Evolutionary conservation across 768 basidiomycete genomes (phyloP).

Genomic region (Ephemerocybe angulata): DNA sequence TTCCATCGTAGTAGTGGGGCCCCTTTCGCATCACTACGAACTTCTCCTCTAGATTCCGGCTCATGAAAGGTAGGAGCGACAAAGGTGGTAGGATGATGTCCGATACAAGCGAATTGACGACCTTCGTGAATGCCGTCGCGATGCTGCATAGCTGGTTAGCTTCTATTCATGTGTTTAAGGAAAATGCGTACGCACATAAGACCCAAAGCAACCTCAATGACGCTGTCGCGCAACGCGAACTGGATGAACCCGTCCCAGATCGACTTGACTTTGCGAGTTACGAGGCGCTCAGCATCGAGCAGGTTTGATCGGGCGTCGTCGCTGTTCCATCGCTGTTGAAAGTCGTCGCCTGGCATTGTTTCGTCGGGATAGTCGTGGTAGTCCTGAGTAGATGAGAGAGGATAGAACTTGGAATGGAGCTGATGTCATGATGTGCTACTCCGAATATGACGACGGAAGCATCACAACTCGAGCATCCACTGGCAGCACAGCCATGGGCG

Average conservation of each 20-base stretch:
- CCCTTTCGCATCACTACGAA: slow-evolving; percentile 36
- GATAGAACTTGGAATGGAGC: background rate
- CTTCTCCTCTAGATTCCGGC: slow-evolving; percentile 41
- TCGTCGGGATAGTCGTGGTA: background rate
- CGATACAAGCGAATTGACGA: slow-evolving; percentile 41
- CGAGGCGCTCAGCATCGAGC: slow-evolving; percentile 16
- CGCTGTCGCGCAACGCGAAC: slow-evolving; percentile 39
- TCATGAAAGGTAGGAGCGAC: slow-evolving; percentile 40
- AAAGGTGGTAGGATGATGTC: slow-evolving; percentile 40
- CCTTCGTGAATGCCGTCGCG: slow-evolving; percentile 37
- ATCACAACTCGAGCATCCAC: too few relatives aligned
- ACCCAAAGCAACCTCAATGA: slow-evolving; percentile 45
- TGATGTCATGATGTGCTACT: too few relatives aligned
- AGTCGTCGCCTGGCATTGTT: background rate
- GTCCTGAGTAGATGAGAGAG: background rate
- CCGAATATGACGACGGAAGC: too few relatives aligned
- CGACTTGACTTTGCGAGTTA: slow-evolving; percentile 20
- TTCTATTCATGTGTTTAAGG: too few relatives aligned
- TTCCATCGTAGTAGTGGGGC: slow-evolving; percentile 19
- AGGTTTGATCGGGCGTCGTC: slow-evolving; percentile 17
- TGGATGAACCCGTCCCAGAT: slow-evolving; percentile 28
- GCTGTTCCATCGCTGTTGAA: slow-evolving; percentile 11
- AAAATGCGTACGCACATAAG: slow-evolving; percentile 39
- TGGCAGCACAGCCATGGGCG: too few relatives aligned
- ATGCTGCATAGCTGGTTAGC: too few relatives aligned